Evolutionary conservation across 78 protist species (phyloP).

Genomic region (Dictyostelium capitatum): DNA sequence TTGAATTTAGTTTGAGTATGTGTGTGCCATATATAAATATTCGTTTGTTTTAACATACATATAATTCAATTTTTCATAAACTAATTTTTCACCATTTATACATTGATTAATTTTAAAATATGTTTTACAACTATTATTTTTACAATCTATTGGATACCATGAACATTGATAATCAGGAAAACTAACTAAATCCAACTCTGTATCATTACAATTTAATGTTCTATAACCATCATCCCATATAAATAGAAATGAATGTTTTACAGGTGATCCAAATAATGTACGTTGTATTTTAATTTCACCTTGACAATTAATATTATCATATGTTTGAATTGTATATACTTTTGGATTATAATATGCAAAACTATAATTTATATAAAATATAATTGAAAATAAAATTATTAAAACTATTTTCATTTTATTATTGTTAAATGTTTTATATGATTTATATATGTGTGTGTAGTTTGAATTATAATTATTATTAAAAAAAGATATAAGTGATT

Average conservation of each 20-base stretch:
- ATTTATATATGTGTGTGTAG: no score
- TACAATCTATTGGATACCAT: neutral
- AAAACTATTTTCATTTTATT: neutral
- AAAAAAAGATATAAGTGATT: no score
- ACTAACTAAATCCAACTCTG: neutral
- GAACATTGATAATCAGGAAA: conserved; percentile 10
- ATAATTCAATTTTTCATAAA: neutral
- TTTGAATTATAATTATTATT: no score
- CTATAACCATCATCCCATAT: conserved; percentile 17
- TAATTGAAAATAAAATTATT: neutral
- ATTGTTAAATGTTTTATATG: no score
- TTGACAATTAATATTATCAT: neutral
- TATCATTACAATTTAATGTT: neutral
- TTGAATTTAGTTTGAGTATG: no score
- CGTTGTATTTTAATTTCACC: conserved; percentile 7
- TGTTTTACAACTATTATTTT: neutral
- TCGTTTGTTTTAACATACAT: no score
- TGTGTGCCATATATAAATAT: no score
- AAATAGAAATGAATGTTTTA: neutral
- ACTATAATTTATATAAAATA: neutral
- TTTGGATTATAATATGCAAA: neutral
- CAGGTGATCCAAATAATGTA: neutral
- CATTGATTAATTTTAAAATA: conserved; percentile 1
- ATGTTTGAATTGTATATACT: neutral
- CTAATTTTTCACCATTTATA: conserved; percentile 14